A percentile compares a stretch with the other conserved stretches of the same genome.
Conservation (phyloP, 176 grass and related monocot species). For the Rhynchospora breviuscula region DNA sequence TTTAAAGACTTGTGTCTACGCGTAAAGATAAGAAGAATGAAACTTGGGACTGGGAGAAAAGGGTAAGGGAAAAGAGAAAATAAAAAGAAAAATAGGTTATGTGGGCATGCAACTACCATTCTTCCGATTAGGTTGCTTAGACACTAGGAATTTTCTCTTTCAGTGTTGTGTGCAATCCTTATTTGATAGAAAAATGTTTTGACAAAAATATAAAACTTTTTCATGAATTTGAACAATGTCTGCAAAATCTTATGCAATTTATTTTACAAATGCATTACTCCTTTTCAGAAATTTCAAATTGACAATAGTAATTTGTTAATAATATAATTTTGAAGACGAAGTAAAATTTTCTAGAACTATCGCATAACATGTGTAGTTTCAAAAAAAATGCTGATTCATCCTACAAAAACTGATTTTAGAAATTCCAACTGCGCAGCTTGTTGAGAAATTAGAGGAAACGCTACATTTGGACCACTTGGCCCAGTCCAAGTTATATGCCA, state of each 20-base stretch:
- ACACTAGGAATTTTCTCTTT: no score
- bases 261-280: neutral
- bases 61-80: neutral
- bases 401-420: neutral
- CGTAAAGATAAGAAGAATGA: neutral
- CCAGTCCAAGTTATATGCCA: slow-evolving; percentile 54
- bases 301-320: neutral
- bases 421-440: slow-evolving; percentile 28
- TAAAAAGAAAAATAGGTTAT: neutral
- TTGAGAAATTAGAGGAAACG: slow-evolving; percentile 47
- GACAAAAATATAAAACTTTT: no score
- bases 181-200: no score
- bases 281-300: neutral
- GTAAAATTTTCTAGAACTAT: neutral
- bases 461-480: slow-evolving; percentile 30
- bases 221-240: no score
- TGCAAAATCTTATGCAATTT: neutral
- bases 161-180: no score
- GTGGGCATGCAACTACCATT: neutral
- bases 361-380: neutral
- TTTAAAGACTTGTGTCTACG: neutral
- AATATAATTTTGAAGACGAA: neutral
- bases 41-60: neutral
- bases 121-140: neutral
- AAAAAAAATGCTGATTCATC: neutral